Evolutionary conservation across 352 stramenopile species (phyloP), one percentile per base, ranked within the genome.

Genomic region (Thalassiosira mediterranea): DNA sequence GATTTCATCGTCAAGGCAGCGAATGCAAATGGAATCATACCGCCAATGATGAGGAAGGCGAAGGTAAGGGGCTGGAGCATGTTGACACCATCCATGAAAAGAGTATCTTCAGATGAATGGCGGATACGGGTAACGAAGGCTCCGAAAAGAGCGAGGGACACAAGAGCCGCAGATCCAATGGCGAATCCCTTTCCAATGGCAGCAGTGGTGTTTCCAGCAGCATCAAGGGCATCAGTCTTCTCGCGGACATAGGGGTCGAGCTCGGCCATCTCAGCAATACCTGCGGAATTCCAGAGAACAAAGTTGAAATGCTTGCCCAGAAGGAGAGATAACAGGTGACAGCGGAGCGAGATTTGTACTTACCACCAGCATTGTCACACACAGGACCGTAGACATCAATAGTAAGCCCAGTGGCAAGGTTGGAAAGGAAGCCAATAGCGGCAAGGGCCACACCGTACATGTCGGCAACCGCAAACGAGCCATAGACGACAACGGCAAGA

Each of bases 21-120:
- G 88, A 99, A 99, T 89, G 96, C 98, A 90, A 99, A 99, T n/a
- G 97, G 97, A 57, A 99, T 94, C 96, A 99, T 99, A 68, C 96
- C 96, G 76, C 97, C 97, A 87, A 99, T 98, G 71, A 99, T 97
- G 65, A 99, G 88, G 88, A 97, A 97, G 68, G 96, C 94, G 87
- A 99, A 99, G 17, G 96, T 99, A 61, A 99, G 95, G 23, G 97
- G 97, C 61, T 95, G 92, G 61, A 99, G 86, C 79, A 99, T 98
- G 90, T 99, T 98, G 75, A 99, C 97, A 61, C 89, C 90, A 47
- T 85, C 49, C 23, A 60, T 29, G 46, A 94, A 92, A 25, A 88
- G 64, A 26, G 15, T 58, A 63, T 87, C 73, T 28, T 79, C 47
- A 15, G 86, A 91, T 53, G 85, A 15, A 68, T 96, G 81, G 69